A percentile compares a stretch with the other conserved stretches of the same genome.
Evolutionary conservation across 2,329 filamentous ascomycete genomes (phyloP).

Genomic region (Trichophyton verrucosum): DNA sequence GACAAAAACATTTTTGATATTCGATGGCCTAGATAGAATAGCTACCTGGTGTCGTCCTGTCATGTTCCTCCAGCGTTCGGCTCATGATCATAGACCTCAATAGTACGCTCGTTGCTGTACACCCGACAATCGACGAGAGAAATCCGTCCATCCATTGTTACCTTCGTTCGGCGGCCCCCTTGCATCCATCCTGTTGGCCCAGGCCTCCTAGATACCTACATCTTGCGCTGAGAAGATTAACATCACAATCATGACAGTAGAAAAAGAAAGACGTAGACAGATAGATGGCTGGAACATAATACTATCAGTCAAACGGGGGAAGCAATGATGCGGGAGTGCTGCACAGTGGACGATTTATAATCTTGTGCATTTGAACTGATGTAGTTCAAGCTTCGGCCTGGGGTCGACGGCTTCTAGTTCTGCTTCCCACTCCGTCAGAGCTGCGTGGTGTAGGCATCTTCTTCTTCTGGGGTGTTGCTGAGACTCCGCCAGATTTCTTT

Average conservation of each 20-base stretch:
- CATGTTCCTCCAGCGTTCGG: no score
- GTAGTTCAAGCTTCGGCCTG: conserved; percentile 16
- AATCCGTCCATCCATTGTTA: no score
- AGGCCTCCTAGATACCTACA: neutral
- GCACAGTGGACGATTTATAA: neutral
- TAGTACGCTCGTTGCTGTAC: no score
- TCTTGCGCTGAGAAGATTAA: neutral
- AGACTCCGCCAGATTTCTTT: conserved; percentile 18
- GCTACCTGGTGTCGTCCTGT: no score
- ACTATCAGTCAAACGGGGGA: neutral
- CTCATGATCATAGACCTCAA: no score
- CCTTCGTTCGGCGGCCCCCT: neutral
- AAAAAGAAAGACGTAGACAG: neutral
- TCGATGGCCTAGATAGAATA: no score
- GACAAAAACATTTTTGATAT: no score
- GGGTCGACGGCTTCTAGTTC: conserved; percentile 27
- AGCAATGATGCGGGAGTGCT: neutral
- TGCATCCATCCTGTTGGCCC: neutral
- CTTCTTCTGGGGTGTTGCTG: conserved; percentile 7
- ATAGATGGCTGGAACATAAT: neutral
- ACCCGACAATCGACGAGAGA: no score
- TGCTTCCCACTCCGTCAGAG: conserved; percentile 25
- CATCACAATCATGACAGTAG: neutral
- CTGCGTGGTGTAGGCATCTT: conserved; percentile 15
- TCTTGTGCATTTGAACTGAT: neutral